phyloP scores from a whole-genome alignment of 2,329 filamentous ascomycete species.

The Xylaria polymorpha region DNA sequence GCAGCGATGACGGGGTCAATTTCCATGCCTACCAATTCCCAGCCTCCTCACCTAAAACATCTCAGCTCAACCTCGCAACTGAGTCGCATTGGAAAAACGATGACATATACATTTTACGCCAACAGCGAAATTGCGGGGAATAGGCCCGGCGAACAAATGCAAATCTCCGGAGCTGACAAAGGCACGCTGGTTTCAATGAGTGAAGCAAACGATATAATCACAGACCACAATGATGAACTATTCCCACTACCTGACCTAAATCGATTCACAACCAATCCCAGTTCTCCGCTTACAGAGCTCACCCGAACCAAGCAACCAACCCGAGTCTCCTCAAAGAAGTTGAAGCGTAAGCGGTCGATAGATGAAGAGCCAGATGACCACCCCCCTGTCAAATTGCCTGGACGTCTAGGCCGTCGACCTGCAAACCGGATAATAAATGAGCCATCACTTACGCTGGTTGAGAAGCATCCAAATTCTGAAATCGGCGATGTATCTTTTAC shows the following conservation, averaged over 20 bases:
- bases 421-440: neutral
- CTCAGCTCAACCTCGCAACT: slow-evolving; percentile 55
- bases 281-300: slow-evolving; percentile 39
- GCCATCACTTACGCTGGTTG: neutral
- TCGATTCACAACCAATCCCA: slow-evolving; percentile 33
- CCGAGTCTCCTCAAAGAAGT: slow-evolving; percentile 27
- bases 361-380: slow-evolving; percentile 26
- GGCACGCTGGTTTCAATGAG: neutral
- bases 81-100: slow-evolving; percentile 55
- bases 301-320: slow-evolving; percentile 14
- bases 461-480: slow-evolving; percentile 8
- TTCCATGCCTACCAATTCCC: slow-evolving; percentile 50
- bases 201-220: neutral
- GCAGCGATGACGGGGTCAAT: slow-evolving; percentile 51
- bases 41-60: slow-evolving; percentile 55
- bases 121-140: slow-evolving; percentile 33
- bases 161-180: neutral
- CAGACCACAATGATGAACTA: neutral
- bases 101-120: slow-evolving; percentile 56
- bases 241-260: slow-evolving; percentile 41
- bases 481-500: neutral
- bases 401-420: slow-evolving; percentile 22
- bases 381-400: slow-evolving; percentile 18
- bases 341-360: slow-evolving; percentile 28
- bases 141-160: slow-evolving; percentile 6